Conservation (phyloP, 371 early-diverging fungal genomes). For the Encephalitozoon cuniculi region DNA sequence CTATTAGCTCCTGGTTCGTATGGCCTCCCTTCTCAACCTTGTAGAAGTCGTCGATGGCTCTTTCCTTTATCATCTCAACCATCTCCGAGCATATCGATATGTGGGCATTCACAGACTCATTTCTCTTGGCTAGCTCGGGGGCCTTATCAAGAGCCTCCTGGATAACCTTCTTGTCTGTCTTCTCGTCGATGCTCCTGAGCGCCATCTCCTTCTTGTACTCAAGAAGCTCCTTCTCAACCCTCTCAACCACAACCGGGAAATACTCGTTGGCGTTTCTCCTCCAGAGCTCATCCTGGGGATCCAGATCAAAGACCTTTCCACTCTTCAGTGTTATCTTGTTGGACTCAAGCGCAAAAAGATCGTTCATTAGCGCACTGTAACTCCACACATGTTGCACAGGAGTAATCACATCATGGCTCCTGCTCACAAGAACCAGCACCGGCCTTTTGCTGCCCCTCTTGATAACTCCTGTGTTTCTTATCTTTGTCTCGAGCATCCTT, state of each 20-base stretch:
- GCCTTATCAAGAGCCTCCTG: slow-evolving; percentile 78
- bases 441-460: slow-evolving; percentile 51
- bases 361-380: slow-evolving; percentile 86
- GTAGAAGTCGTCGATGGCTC: slow-evolving; percentile 84
- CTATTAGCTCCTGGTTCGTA: slow-evolving; percentile 51
- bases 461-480: slow-evolving; percentile 37
- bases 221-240: slow-evolving; percentile 55
- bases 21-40: slow-evolving; percentile 77
- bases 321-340: slow-evolving; percentile 67
- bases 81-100: slow-evolving; percentile 88
- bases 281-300: slow-evolving; percentile 80
- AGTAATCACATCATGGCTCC: slow-evolving; percentile 81
- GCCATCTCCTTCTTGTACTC: slow-evolving; percentile 61
- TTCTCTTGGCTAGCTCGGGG: slow-evolving; percentile 85
- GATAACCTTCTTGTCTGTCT: slow-evolving; percentile 46
- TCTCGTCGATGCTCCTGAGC: slow-evolving; percentile 45
- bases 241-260: slow-evolving; percentile 87
- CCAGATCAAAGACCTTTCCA: slow-evolving; percentile 74
- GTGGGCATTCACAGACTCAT: slow-evolving; percentile 86
- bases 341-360: slow-evolving; percentile 77
- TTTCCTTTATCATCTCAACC: slow-evolving; percentile 76
- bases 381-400: slow-evolving; percentile 93
- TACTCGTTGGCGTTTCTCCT: slow-evolving; percentile 76
- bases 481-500: slow-evolving; percentile 34
- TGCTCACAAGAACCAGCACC: slow-evolving; percentile 78